phyloP scores from a whole-genome alignment of 2,329 filamentous ascomycete genomes.

The Botrytis tulipae region DNA sequence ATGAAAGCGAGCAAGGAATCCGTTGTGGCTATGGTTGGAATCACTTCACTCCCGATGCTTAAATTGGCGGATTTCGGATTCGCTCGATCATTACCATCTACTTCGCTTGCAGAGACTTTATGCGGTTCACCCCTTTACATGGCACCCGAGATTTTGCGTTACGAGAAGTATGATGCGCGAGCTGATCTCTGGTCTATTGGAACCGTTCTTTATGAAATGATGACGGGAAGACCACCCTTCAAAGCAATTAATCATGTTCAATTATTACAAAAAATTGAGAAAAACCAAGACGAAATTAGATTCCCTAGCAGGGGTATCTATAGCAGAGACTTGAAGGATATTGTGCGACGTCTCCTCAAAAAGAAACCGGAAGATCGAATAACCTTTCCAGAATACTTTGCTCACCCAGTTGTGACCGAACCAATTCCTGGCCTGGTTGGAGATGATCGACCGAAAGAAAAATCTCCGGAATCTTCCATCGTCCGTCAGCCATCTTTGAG shows the following conservation, averaged over 20 bases:
- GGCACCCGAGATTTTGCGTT: constrained; percentile 95
- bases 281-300: constrained; percentile 78
- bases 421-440: constrained; percentile 79
- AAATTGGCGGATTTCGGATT: constrained; percentile 99
- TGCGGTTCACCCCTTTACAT: constrained; percentile 98
- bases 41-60: constrained; percentile 86
- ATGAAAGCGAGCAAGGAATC: constrained; percentile 77
- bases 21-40: constrained; percentile 74
- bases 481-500: constrained; percentile 29
- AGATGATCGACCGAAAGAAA: constrained; percentile 60
- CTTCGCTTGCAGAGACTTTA: constrained; percentile 89
- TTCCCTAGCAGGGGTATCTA: constrained; percentile 73
- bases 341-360: constrained; percentile 80
- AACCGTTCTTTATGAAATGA: constrained; percentile 94
- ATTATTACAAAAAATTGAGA: constrained; percentile 86
- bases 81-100: constrained; percentile 84
- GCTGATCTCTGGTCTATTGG: constrained; percentile 97
- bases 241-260: constrained; percentile 93
- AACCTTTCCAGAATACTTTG: constrained; percentile 83
- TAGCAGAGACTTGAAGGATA: constrained; percentile 72
- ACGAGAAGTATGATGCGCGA: constrained; percentile 96
- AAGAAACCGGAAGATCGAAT: constrained; percentile 81
- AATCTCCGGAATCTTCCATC: constrained; percentile 28
- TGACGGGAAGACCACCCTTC: constrained; percentile 86
- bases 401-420: constrained; percentile 66